Base-by-base conservation (phyloP, 495 filamentous ascomycete genomes). In the Achaetomiella virescens region DNA sequence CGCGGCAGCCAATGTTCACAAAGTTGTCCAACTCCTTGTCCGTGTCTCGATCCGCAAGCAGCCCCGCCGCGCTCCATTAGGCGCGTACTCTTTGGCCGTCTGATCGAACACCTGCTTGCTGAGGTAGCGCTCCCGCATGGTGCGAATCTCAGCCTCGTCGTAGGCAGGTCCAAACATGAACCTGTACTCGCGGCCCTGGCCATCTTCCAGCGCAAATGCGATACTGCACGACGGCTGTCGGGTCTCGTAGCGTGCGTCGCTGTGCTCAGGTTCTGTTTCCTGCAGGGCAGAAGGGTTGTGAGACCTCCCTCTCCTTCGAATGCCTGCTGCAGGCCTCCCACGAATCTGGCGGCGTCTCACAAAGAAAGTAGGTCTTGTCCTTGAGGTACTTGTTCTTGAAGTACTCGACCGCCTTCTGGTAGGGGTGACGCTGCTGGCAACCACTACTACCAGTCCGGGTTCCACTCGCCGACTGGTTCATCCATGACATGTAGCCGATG, bases 401-500 rank as follows among this genome's bases (percentile, higher is more conserved):
- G 62, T 78, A 81, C 44, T 81, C 79, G 50, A 68, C 59, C 7
- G 76, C 75, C 61, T 78, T 80, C 52, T 81, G 79, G 65, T 81
- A 81, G 4, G 78, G 10, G 78, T 81, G 49, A 78, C 70, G 52
- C 73, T 72, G 67, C 66, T 79, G 43, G 67, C 74, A 27, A 81
- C 67, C 10, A 81, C 59, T 36, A 74, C 79, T 27, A 70, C 65
- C 15, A 81, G 20, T 80, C 72, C 17, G 59, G 11, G 35, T 72
- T 66, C 68, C 73, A 81, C 53, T 78, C 75, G 44, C 79, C 29
- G 74, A 75, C 60, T 81, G 79, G 66, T 80, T 81, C 78, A 81
- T 81, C 79, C 79, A 81, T 33, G 79, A 81, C 76, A 79, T 80
- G 68, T 80, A 80, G 25, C 79, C 79, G 56, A 81, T 74, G 43